Evolutionary conservation across 805 yeast species (phyloP), one percentile per base, ranked within the genome.

Genomic region (Maudiozyma turicensis): DNA sequence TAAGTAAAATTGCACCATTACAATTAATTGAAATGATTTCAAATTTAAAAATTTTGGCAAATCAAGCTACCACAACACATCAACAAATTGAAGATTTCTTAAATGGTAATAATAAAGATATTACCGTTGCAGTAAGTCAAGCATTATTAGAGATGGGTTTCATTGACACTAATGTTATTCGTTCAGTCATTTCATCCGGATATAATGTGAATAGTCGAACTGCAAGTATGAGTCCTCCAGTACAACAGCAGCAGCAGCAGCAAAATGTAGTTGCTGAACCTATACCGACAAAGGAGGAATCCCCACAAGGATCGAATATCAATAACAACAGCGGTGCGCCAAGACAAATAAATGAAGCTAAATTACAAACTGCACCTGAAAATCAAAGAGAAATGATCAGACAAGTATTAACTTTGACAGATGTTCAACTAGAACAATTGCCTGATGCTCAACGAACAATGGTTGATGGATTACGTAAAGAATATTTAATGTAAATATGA

Each of bases 131-230:
- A 1, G 81, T 86, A 1, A 80, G 90, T 0, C 93, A 85, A 61
- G 85, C 89, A 2, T 69, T 85, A 52, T 66, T 85, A 15, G 71
- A 84, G 44, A 84, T 85, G 90, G 95, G 93, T 0, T 73, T 85
- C 41, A 78, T 85, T 26, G 86, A 84, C 60, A 72, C 74, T 38
- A 80, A 78, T 43, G 84, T 82, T n/a, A 78, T 84, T n/a, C 72
- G 73, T 35, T 11, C 77, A 80, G 52, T 78, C 31, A 11, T 40
- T 9, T 7, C 26, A n/a, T 8, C 30, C 8, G 8, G 6, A 4
- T 10, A 26, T 39, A 13, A 4, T 8, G 20, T 29, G 6, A 20
- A 8, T 8, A 20, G 20, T 20, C 30, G 13, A 20, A 8, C 42
- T 11, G 30, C 28, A 8, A 28, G n/a, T 39, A 29, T 28, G 28